Evolutionary conservation across 345 rosid species (phyloP), one percentile per base, ranked within the genome.

Genomic region (Aquilaria yunnanensis): DNA sequence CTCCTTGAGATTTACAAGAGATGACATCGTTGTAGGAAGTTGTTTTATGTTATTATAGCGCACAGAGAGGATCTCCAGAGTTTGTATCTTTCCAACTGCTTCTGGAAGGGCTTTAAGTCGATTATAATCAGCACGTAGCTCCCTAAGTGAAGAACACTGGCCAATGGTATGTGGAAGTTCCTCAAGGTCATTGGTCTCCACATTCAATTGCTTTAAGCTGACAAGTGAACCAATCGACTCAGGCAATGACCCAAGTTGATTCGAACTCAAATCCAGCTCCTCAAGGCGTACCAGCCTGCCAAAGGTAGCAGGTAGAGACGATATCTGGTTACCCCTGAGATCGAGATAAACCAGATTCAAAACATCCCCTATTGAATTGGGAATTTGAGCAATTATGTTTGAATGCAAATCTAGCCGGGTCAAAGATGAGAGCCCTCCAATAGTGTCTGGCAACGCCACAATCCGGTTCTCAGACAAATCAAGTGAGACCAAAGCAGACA

Each of bases 51-150:
- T 90, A 51, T 94, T 94, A 64, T 94, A 94, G 13, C 99, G 90
- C 14, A 94, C 89, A 0, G 81, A 78, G 43, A 94, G 65, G 66
- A 90, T 80, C 89, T 94, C 89, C 13, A 90, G 68, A 32, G 85
- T 81, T 29, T 78, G 66, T 59, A 90, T 77, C 91, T 90, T 94
- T 52, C 99, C 99, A 47, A 85, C 86, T 46, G 99, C 99, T 81
- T 85, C 99, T 0, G 99, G 99, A 54, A 94, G 99, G 68, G 97
- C 97, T 75, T 88, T 94, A 59, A 94, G 87, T 63, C 91, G 78
- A 76, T 94, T 94, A 75, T 94, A 94, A 73, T 90, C 97, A 3
- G 82, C 96, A 57, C 64, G 84, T 46, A 94, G 91, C 78, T 85
- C 99, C 74, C 56, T 77, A 33, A 94, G 76, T 0, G 83, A 80